Evolutionary conservation across 805 yeast genomes (phyloP), one percentile per base, ranked within the genome.

Genomic region (Kodamaea hsintzibuensis): DNA sequence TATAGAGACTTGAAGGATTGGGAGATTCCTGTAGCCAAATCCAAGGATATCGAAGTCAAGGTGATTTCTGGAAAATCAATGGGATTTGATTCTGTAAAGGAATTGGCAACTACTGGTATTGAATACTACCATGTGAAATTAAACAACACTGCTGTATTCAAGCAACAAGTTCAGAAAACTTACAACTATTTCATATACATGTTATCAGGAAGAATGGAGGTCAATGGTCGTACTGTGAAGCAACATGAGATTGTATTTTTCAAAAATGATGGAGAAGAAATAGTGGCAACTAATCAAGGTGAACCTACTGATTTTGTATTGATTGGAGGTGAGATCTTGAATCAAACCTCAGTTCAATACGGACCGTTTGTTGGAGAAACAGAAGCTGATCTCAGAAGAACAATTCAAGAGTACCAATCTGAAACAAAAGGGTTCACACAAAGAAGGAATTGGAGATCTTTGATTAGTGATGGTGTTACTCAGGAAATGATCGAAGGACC

Each of bases 361-460:
- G 97, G 97, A 16, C 97, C 97, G 13, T 92, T 92, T 65, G 97
- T 91, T 17, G 93, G 89, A 57, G 82, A 88, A 8, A 72, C 86
- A 18, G 77, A 78, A 53, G 88, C 84, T 50, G 82, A 82, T 58
- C 85, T 91, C 55, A 78, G 82, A 58, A 71, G 86, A 61, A 96
- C 90, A 0, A 84, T 89, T 62, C 62, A 72, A 68, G 91, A 88
- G 65, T 92, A 87, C 67, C 93, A 87, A 69, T 67, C 72, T 49
- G 86, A 83, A 54, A 68, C 73, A 19, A 86, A 87, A 65, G 92
- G 92, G 1, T 88, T 88, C 62, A 91, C 84, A 65, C 81, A 80
- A 49, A 82, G 89, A 42, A 77, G 69, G 50, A 78, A 81, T n/a
- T 88, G 91, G 91, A 67, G 69, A 47, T 73, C 83, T n/a, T 72